Conservation (phyloP, 306 rosid genomes). For the Spatholobus suberectus region DNA sequence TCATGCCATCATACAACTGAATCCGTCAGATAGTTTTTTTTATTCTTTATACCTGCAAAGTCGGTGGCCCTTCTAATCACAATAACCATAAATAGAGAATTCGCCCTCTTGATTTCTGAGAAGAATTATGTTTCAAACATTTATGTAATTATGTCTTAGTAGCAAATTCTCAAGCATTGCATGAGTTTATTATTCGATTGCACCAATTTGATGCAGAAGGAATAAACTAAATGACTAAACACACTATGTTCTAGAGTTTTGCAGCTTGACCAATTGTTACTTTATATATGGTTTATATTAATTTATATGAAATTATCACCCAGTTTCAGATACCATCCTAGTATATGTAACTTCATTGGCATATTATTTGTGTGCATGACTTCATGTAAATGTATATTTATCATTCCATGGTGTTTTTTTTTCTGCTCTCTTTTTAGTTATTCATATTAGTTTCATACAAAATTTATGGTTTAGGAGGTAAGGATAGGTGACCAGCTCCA, state of each 20-base stretch:
- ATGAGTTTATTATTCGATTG: background rate
- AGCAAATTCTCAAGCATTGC: background rate
- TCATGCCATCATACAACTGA: background rate
- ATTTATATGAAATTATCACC: background rate
- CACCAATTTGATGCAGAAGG: background rate
- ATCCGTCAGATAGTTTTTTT: background rate
- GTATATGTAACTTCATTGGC: background rate
- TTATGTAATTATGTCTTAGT: background rate
- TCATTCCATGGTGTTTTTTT: background rate
- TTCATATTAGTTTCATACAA: conserved; percentile 8
- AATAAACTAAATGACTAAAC: background rate
- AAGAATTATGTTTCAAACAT: background rate
- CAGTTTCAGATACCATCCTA: conserved; percentile 3
- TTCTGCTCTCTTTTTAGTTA: conserved; percentile 16
- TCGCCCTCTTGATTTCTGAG: background rate
- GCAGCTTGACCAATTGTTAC: background rate
- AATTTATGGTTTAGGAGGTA: conserved; percentile 70
- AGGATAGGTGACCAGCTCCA: conserved; percentile 85
- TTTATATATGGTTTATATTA: background rate
- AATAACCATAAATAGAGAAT: conserved; percentile 2
- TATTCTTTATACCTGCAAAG: background rate
- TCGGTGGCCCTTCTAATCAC: background rate
- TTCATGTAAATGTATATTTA: background rate
- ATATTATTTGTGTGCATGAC: conserved; percentile 3
- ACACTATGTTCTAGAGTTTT: background rate